phyloP scores from a whole-genome alignment of 2,329 filamentous ascomycete species.

The Curvularia eragrostidis region DNA sequence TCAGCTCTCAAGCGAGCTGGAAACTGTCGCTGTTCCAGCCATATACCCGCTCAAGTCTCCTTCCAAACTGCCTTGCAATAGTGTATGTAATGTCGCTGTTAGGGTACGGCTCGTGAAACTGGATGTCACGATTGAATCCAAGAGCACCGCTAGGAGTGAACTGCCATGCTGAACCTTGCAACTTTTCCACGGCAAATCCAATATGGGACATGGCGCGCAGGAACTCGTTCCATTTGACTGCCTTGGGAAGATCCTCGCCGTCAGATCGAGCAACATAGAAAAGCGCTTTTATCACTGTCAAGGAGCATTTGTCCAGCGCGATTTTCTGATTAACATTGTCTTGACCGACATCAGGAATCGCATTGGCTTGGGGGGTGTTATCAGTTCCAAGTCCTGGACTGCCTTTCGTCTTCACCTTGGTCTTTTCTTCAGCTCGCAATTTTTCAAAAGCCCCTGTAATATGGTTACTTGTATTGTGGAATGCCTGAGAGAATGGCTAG shows the following conservation, averaged over 20 bases:
- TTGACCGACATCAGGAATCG: background rate
- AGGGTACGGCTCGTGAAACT: slow-evolving; percentile 68
- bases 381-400: background rate
- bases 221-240: slow-evolving; percentile 62
- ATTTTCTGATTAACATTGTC: background rate
- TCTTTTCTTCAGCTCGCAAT: background rate
- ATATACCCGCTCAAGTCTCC: slow-evolving; percentile 50
- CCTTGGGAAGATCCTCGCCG: slow-evolving; percentile 50
- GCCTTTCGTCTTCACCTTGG: slow-evolving; percentile 13
- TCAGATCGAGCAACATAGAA: background rate
- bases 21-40: slow-evolving; percentile 4
- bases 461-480: slow-evolving; percentile 8
- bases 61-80: slow-evolving; percentile 55
- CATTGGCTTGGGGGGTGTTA: background rate
- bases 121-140: slow-evolving; percentile 58
- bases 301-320: background rate
- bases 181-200: slow-evolving; percentile 62
- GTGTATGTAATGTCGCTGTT: slow-evolving; percentile 58
- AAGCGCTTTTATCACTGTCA: background rate
- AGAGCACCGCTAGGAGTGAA: slow-evolving; percentile 54
- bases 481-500: background rate
- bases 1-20: background rate
- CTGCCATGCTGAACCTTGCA: slow-evolving; percentile 65
- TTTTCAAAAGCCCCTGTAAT: slow-evolving; percentile 15
- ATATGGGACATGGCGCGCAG: slow-evolving; percentile 58